Evolutionary conservation across 2,329 filamentous ascomycete genomes (phyloP).

Genomic region (Penicillium vulpinum): DNA sequence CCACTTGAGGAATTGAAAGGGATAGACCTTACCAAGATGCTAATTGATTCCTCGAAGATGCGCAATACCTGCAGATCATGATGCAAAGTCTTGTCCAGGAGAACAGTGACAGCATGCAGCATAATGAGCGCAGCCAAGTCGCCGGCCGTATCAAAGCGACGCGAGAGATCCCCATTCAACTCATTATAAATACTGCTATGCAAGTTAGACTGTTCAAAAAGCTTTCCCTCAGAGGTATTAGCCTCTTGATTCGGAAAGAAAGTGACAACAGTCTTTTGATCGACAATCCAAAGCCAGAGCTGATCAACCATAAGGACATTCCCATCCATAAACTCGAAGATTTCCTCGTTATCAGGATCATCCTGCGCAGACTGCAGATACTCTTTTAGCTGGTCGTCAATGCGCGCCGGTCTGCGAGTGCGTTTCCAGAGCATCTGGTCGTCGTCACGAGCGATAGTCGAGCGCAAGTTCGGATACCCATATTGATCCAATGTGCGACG

Average conservation of each 20-base stretch:
- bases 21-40: constrained; percentile 53
- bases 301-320: constrained; percentile 68
- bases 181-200: constrained; percentile 66
- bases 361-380: constrained; percentile 34
- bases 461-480: constrained; percentile 61
- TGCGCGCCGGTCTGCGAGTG: constrained; percentile 54
- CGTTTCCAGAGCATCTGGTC: constrained; percentile 68
- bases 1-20: background rate
- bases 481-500: constrained; percentile 65
- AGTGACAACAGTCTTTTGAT: constrained; percentile 36
- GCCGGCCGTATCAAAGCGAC: constrained; percentile 61
- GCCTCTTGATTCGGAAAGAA: constrained; percentile 39
- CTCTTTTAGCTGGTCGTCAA: constrained; percentile 45
- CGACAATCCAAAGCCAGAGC: constrained; percentile 56
- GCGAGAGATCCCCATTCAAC: constrained; percentile 63
- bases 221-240: constrained; percentile 34
- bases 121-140: constrained; percentile 65
- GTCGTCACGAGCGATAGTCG: constrained; percentile 62
- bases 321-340: constrained; percentile 31
- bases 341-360: constrained; percentile 12
- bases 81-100: constrained; percentile 61
- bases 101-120: constrained; percentile 61
- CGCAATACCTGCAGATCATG: constrained; percentile 64
- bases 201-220: constrained; percentile 56
- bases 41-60: constrained; percentile 67